These are phyloP conservation scores for Oemleria cerasiformis DNA, from an alignment of 306 rosid species.

Conservation along the genomic window DNA sequence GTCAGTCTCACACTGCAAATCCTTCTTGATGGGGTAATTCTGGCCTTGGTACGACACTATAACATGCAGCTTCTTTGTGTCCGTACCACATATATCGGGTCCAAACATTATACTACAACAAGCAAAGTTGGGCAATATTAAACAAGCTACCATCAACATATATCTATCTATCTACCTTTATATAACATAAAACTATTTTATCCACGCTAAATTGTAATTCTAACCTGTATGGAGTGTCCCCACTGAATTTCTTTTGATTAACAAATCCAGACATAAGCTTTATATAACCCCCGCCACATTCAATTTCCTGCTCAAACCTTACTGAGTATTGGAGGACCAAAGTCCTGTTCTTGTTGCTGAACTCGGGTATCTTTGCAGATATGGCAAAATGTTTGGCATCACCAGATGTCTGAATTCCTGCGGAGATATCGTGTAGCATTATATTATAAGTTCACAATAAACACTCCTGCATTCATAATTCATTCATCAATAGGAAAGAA, in stretches of 20 bases:
- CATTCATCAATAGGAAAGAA: not conserved
- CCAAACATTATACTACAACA: constrained; percentile 85
- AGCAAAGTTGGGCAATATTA: constrained; percentile 11
- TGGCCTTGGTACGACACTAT: constrained; percentile 96
- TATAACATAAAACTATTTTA: not conserved
- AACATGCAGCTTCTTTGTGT: constrained; percentile 87
- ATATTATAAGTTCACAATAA: not conserved
- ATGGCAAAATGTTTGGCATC: constrained; percentile 91
- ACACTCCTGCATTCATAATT: too few relatives aligned
- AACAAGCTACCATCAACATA: too few relatives aligned
- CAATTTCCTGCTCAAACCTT: constrained; percentile 91
- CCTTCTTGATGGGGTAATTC: constrained; percentile 92
- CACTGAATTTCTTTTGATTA: constrained; percentile 92
- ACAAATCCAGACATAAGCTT: constrained; percentile 94
- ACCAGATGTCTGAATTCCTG: constrained; percentile 84
- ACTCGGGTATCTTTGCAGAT: constrained; percentile 83
- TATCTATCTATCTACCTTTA: too few relatives aligned
- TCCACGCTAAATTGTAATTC: not conserved
- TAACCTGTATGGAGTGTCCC: constrained; percentile 94
- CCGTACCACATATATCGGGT: constrained; percentile 93
- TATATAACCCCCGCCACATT: constrained; percentile 94
- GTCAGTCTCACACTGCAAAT: constrained; percentile 90
- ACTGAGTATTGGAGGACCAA: constrained; percentile 86
- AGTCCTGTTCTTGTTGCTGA: constrained; percentile 69
- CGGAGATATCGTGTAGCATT: constrained; percentile 28